phyloP scores from a whole-genome alignment of 1,284 basidiomycete species.

The Mycosarcoma maydis region DNA sequence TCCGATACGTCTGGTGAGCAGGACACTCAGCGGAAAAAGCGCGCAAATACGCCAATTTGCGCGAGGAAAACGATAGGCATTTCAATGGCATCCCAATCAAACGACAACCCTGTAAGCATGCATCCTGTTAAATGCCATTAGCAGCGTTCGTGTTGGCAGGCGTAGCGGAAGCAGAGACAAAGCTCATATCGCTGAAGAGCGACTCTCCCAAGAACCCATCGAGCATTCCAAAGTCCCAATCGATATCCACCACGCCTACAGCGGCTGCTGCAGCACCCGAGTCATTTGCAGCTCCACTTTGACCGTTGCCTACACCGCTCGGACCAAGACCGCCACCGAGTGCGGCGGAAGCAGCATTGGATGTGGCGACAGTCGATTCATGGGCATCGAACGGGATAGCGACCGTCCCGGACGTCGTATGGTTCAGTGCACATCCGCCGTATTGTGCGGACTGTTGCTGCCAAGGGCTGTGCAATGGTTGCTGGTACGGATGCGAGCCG shows the following conservation, averaged over 20 bases:
- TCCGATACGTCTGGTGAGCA: slow-evolving; percentile 46
- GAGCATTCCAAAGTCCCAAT: slow-evolving; percentile 46
- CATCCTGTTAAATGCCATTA: not conserved
- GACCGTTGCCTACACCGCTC: not conserved
- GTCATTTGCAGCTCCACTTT: no score
- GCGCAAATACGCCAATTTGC: no score
- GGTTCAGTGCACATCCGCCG: not conserved
- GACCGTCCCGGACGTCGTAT: not conserved
- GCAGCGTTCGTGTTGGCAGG: not conserved
- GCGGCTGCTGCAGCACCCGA: not conserved
- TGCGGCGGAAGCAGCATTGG: slow-evolving; percentile 3
- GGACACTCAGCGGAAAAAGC: no score
- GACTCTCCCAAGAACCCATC: slow-evolving; percentile 42
- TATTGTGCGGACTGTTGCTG: not conserved
- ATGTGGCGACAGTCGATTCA: not conserved
- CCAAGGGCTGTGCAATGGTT: not conserved
- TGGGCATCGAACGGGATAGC: not conserved
- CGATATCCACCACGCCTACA: slow-evolving; percentile 12
- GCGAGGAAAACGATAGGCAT: no score
- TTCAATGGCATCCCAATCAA: no score
- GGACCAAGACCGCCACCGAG: not conserved
- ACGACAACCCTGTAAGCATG: no score
- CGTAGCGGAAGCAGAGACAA: slow-evolving; percentile 25
- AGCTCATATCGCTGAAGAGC: slow-evolving; percentile 50
- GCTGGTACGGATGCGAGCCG: slow-evolving; percentile 1